Percentiles rank a stretch among this genome's conserved stretches.
phyloP scores from a whole-genome alignment of 805 yeast genomes.

The Wickerhamiella occidentalis region DNA sequence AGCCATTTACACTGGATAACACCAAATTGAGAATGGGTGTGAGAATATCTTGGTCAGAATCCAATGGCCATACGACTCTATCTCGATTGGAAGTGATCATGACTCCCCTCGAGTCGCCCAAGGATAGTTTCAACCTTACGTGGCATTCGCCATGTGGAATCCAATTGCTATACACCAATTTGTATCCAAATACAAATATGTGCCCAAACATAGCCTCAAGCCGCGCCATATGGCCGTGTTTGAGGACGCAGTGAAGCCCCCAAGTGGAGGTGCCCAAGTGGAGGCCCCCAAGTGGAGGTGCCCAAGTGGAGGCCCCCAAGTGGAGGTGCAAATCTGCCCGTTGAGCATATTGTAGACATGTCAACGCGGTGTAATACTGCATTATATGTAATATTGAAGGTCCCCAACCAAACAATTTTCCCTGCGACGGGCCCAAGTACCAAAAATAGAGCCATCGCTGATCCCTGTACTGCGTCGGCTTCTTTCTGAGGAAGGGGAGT shows the following conservation, averaged over 20 bases:
- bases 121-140: background rate
- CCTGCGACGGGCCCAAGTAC: background rate
- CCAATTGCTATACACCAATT: background rate
- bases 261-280: too few relatives aligned
- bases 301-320: background rate
- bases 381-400: conserved; percentile 3
- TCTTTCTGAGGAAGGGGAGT: too few relatives aligned
- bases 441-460: background rate
- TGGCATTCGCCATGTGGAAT: background rate
- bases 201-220: background rate
- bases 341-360: background rate
- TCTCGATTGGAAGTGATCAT: background rate
- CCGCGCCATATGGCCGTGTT: background rate
- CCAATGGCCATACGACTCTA: background rate
- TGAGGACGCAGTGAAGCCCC: background rate
- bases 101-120: background rate
- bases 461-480: too few relatives aligned
- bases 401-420: background rate
- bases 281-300: background rate
- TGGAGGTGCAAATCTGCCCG: background rate
- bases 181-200: background rate
- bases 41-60: background rate
- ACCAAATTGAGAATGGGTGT: background rate
- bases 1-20: background rate
- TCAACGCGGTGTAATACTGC: background rate